These are phyloP conservation scores for Vanilla planifolia DNA, from an alignment of 106 monocot genomes.

Conservation along the genomic window DNA sequence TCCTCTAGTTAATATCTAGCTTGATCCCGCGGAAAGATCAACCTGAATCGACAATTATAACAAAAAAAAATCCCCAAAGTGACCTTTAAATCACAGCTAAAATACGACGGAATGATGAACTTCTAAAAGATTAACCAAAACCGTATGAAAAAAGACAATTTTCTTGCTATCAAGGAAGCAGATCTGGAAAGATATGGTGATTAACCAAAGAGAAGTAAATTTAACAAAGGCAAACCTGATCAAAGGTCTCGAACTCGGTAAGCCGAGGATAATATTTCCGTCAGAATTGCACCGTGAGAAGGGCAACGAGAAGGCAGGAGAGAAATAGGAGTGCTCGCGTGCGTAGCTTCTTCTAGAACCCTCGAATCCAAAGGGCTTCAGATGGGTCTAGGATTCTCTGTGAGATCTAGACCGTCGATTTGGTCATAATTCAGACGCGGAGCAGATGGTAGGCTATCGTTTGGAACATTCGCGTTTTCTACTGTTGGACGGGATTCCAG, in stretches of 20 bases:
- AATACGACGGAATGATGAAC: not conserved
- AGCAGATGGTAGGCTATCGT: no score
- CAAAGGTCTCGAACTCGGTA: not conserved
- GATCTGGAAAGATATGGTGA: not conserved
- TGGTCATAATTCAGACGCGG: no score
- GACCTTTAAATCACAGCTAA: not conserved
- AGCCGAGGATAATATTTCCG: not conserved
- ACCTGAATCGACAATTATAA: not conserved
- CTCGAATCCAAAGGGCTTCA: constrained; percentile 10
- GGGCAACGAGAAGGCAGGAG: not conserved
- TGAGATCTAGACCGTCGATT: no score
- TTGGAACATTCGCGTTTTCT: no score
- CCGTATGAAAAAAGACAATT: not conserved
- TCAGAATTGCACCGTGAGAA: not conserved
- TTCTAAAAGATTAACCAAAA: no score
- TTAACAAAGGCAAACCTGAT: not conserved
- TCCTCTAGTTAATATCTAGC: constrained; percentile 6
- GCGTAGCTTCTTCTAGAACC: constrained; percentile 13
- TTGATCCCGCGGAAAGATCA: not conserved
- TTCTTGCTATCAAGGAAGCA: not conserved
- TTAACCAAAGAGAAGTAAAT: not conserved
- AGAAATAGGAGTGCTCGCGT: not conserved
- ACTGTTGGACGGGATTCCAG: no score
- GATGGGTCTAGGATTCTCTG: no score
- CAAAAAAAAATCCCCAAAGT: not conserved